Percentiles rank a stretch among this genome's conserved stretches.
Conservation (phyloP, 345 rosid genomes). For the Eucalyptus pauciflora region DNA sequence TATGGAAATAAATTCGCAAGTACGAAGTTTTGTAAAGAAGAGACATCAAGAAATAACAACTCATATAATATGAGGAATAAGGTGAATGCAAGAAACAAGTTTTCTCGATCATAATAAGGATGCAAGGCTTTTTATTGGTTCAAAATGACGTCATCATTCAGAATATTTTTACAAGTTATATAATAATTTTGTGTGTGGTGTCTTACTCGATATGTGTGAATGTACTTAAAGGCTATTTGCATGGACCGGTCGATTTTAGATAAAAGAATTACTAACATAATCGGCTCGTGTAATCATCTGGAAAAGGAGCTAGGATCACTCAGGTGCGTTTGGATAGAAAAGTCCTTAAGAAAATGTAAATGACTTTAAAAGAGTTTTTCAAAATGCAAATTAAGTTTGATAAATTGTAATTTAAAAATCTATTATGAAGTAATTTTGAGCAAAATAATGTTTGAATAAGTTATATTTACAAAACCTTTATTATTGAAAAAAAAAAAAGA, state of each 20-base stretch:
- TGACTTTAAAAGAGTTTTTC: too few relatives aligned
- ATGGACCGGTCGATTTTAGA: not conserved
- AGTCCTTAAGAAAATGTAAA: too few relatives aligned
- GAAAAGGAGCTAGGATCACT: not conserved
- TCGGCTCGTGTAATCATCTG: not conserved
- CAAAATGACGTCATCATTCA: not conserved
- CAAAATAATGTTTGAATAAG: too few relatives aligned
- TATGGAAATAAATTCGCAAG: not conserved
- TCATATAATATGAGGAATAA: not conserved
- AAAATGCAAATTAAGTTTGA: too few relatives aligned
- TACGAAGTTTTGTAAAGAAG: not conserved
- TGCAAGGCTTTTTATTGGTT: not conserved
- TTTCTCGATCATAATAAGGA: not conserved
- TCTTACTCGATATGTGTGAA: not conserved
- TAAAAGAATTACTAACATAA: not conserved
- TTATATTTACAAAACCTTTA: too few relatives aligned
- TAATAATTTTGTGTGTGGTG: not conserved
- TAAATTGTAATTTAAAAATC: too few relatives aligned
- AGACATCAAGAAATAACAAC: not conserved
- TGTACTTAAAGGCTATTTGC: not conserved
- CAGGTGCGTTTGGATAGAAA: too few relatives aligned
- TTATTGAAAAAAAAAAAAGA: too few relatives aligned
- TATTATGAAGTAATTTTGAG: too few relatives aligned
- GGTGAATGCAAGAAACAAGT: not conserved
- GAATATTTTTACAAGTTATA: not conserved